Percentiles rank a stretch among this genome's conserved stretches.
phyloP scores from a whole-genome alignment of 352 stramenopile genomes.

The Globisporangium irregulare region DNA sequence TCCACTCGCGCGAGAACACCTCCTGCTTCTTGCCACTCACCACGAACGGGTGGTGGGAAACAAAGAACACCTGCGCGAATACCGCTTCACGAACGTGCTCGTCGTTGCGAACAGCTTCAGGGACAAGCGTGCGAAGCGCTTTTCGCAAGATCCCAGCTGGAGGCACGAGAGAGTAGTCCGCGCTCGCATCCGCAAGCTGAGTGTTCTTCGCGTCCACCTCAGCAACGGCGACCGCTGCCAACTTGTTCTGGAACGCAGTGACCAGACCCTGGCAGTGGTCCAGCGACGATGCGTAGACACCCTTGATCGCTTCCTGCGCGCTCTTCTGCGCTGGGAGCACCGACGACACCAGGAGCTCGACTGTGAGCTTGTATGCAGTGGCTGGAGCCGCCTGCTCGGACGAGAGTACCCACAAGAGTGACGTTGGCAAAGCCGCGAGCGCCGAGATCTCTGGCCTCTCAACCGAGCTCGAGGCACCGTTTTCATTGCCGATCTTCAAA shows the following conservation, averaged over 20 bases:
- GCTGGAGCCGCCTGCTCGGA: conserved; percentile 51
- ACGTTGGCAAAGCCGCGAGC: conserved; percentile 39
- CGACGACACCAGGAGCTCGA: conserved; percentile 56
- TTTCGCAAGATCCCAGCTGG: conserved; percentile 55
- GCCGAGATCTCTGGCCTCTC: conserved; percentile 62
- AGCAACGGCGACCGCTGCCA: conserved; percentile 33
- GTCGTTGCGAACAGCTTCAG: conserved; percentile 29
- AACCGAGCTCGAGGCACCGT: conserved; percentile 16
- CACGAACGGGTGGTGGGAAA: conserved; percentile 75
- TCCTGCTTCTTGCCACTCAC: conserved; percentile 51
- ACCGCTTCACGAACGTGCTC: conserved; percentile 36
- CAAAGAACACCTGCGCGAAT: conserved; percentile 49
- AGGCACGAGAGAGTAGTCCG: conserved; percentile 30
- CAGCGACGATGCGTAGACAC: conserved; percentile 55
- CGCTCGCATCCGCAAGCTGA: conserved; percentile 22
- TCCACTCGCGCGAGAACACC: conserved; percentile 66
- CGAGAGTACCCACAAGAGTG: conserved; percentile 68
- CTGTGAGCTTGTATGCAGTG: conserved; percentile 50
- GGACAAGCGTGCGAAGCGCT: conserved; percentile 56
- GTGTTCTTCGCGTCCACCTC: conserved; percentile 30
- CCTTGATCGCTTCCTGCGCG: conserved; percentile 39
- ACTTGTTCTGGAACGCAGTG: conserved; percentile 55
- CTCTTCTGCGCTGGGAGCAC: conserved; percentile 51
- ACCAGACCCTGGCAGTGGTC: conserved; percentile 54
- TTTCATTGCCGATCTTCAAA: conserved; percentile 19